phyloP scores from a whole-genome alignment of 2,329 filamentous ascomycete genomes.

The Penicillium sp. region DNA sequence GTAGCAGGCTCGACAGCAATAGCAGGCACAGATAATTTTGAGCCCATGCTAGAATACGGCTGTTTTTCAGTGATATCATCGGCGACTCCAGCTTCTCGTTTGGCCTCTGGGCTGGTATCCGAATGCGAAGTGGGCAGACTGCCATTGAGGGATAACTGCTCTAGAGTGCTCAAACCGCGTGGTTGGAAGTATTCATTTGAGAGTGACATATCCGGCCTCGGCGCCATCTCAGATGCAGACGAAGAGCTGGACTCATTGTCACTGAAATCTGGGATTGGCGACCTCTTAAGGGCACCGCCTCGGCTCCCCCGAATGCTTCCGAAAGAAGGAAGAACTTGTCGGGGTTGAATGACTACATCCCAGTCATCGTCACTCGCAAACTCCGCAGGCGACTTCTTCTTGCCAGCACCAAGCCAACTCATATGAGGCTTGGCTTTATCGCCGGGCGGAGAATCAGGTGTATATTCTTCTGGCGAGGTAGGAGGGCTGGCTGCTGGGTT shows the following conservation, averaged over 20 bases:
- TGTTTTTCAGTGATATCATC: slow-evolving; percentile 6
- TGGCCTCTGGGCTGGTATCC: not conserved
- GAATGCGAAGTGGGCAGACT: not conserved
- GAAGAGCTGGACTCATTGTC: slow-evolving; percentile 35
- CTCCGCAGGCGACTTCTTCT: slow-evolving; percentile 31
- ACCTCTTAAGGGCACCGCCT: slow-evolving; percentile 25
- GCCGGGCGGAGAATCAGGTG: slow-evolving; percentile 34
- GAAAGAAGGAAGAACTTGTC: slow-evolving; percentile 60
- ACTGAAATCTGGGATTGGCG: slow-evolving; percentile 24
- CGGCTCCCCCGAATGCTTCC: slow-evolving; percentile 58
- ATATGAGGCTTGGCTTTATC: slow-evolving; percentile 30
- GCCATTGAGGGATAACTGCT: slow-evolving; percentile 15
- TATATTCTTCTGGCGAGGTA: slow-evolving; percentile 41
- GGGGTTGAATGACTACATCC: slow-evolving; percentile 57
- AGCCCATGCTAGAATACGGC: slow-evolving; percentile 7
- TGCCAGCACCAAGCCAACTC: slow-evolving; percentile 39
- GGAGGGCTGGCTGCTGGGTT: slow-evolving; percentile 44
- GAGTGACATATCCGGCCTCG: slow-evolving; percentile 24
- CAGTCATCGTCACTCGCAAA: slow-evolving; percentile 48
- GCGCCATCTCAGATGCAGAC: slow-evolving; percentile 47
- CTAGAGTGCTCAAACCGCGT: slow-evolving; percentile 9
- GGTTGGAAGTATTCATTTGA: slow-evolving; percentile 39
- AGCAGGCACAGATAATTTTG: slow-evolving; percentile 36
- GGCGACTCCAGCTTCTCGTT: slow-evolving; percentile 8
- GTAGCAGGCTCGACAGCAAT: slow-evolving; percentile 50